phyloP scores from a whole-genome alignment of 1,284 basidiomycete species.

The Apiotrichum gracile region DNA sequence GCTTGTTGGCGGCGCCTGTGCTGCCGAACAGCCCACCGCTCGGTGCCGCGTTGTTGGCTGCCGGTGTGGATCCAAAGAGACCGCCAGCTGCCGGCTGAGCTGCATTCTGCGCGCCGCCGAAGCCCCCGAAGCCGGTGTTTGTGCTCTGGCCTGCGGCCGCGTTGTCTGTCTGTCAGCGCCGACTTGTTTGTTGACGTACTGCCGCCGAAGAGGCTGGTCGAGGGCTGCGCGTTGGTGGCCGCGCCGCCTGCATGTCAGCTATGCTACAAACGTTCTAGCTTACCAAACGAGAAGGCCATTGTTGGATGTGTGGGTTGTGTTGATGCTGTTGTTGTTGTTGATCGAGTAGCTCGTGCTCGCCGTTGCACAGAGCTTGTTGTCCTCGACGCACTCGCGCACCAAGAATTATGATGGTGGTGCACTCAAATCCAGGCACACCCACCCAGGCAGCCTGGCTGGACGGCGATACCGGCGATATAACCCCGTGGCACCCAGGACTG shows the following conservation, averaged over 20 bases:
- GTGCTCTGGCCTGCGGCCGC: slow-evolving; percentile 12
- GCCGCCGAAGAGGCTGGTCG: slow-evolving; percentile 16
- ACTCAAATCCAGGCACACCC: not conserved
- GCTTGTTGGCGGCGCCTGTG: slow-evolving; percentile 7
- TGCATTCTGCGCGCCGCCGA: slow-evolving; percentile 3
- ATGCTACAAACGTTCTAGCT: not conserved
- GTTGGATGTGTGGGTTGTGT: not conserved
- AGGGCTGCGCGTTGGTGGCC: slow-evolving; percentile 8
- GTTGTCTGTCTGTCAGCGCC: slow-evolving; percentile 3
- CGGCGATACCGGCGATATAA: slow-evolving; percentile 4
- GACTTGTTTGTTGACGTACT: not conserved
- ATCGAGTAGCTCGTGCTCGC: no score
- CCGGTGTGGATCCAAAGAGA: slow-evolving; percentile 10
- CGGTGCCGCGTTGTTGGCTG: not conserved
- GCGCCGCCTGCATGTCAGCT: slow-evolving; percentile 8
- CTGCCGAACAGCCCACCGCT: slow-evolving; percentile 8
- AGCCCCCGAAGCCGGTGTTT: slow-evolving; percentile 3
- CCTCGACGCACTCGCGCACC: not conserved
- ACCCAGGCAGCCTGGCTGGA: not conserved
- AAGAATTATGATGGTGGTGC: not conserved
- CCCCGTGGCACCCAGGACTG: slow-evolving; percentile 6
- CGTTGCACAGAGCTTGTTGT: slow-evolving; percentile 1
- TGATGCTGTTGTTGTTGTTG: not conserved
- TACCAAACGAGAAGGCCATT: slow-evolving; percentile 29
- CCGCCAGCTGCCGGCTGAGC: not conserved